phyloP scores from a whole-genome alignment of 179 eudicot species.

The Amaranthus tricolor region DNA sequence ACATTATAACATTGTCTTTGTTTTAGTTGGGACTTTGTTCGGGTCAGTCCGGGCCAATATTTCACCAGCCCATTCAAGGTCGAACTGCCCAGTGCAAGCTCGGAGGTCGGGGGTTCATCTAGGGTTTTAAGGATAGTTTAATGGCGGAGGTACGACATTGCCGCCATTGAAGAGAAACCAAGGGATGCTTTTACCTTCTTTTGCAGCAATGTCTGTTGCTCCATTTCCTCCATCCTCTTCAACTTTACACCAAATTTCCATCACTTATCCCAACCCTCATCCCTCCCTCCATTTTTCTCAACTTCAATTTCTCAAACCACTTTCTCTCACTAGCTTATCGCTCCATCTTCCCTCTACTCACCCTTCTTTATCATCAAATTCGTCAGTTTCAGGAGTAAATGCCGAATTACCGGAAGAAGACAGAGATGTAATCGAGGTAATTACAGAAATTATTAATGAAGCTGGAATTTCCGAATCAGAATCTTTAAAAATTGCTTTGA shows the following conservation, averaged over 20 bases:
- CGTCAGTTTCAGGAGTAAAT: slow-evolving; percentile 12
- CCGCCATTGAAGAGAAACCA: not conserved
- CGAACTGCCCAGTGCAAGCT: too few relatives aligned
- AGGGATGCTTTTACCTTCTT: slow-evolving; percentile 15
- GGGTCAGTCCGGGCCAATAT: too few relatives aligned
- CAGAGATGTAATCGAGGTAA: slow-evolving; percentile 27
- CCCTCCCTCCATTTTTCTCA: not conserved
- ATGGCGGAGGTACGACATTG: not conserved
- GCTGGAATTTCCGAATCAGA: slow-evolving; percentile 47
- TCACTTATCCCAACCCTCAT: slow-evolving; percentile 2
- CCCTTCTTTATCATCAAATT: not conserved
- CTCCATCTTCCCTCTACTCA: not conserved
- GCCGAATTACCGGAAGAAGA: slow-evolving; percentile 18
- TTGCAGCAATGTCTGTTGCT: slow-evolving; percentile 18
- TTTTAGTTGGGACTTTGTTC: too few relatives aligned
- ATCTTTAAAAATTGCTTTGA: slow-evolving; percentile 38
- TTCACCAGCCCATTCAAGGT: too few relatives aligned
- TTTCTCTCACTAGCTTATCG: slow-evolving; percentile 17
- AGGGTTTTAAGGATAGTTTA: slow-evolving; percentile 18
- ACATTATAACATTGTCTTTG: too few relatives aligned
- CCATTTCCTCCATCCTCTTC: slow-evolving; percentile 13
- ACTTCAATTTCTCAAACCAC: slow-evolving; percentile 1
- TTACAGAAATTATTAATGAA: slow-evolving; percentile 46
- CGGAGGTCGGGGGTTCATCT: slow-evolving; percentile 12
- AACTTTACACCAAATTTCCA: slow-evolving; percentile 6